These are phyloP conservation scores for Begonia loranthoides DNA, from an alignment of 306 rosid genomes.

Conservation along the genomic window DNA sequence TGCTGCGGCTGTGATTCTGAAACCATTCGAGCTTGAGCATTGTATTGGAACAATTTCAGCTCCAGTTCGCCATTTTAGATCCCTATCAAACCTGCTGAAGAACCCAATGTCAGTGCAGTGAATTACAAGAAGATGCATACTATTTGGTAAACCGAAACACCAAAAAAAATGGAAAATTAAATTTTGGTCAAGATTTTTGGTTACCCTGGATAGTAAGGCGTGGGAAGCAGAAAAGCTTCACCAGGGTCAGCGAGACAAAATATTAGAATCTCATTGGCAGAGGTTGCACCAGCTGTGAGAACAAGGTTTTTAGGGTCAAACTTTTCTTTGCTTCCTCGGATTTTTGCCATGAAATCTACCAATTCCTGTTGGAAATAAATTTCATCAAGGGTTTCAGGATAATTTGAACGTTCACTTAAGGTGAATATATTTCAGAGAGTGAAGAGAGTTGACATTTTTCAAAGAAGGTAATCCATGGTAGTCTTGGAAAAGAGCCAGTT, in stretches of 20 bases:
- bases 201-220: slow-evolving; percentile 90
- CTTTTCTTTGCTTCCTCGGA: slow-evolving; percentile 44
- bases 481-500: slow-evolving; percentile 83
- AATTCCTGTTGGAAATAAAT: slow-evolving; percentile 24
- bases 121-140: no score
- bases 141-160: not conserved
- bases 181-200: not conserved
- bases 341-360: slow-evolving; percentile 45
- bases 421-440: not conserved
- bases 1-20: slow-evolving; percentile 41
- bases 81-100: slow-evolving; percentile 59
- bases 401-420: not conserved
- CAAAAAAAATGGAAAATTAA: not conserved
- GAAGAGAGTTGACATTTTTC: slow-evolving; percentile 34
- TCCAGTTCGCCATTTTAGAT: slow-evolving; percentile 70
- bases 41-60: slow-evolving; percentile 67
- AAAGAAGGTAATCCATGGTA: slow-evolving; percentile 70
- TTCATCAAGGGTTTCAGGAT: not conserved
- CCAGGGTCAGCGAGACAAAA: slow-evolving; percentile 76
- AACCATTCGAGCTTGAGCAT: slow-evolving; percentile 62
- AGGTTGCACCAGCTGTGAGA: slow-evolving; percentile 80
- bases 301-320: slow-evolving; percentile 41
- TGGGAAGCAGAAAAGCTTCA: slow-evolving; percentile 77
- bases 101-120: no score
- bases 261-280: slow-evolving; percentile 77